Conservation (phyloP, 163 green algal species). For the Coccomyxa subellipsoidea region DNA sequence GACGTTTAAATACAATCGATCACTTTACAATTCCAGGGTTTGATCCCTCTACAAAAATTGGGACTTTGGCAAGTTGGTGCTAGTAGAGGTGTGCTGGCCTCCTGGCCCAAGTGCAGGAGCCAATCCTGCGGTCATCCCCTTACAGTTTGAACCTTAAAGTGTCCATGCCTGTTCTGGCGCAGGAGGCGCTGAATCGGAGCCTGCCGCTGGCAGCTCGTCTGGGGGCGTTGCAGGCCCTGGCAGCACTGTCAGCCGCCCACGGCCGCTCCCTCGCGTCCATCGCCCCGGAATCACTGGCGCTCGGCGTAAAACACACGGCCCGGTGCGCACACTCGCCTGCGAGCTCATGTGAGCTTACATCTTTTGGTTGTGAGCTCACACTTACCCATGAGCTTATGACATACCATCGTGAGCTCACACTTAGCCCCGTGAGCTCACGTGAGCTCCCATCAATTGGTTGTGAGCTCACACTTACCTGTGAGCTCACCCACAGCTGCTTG, state of each 20-base stretch:
- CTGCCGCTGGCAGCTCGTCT: constrained; percentile 14
- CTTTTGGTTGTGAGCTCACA: neutral
- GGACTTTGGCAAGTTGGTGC: too few species aligned
- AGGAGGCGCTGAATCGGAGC: neutral
- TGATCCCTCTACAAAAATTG: too few species aligned
- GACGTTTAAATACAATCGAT: too few species aligned
- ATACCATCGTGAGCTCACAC: neutral
- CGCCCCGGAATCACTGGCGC: constrained; percentile 43
- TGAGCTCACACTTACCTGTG: neutral
- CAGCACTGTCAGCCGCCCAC: constrained; percentile 44
- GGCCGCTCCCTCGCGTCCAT: constrained; percentile 51
- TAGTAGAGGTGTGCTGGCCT: too few species aligned
- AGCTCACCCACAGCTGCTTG: neutral
- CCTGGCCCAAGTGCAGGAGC: too few species aligned
- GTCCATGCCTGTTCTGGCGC: neutral
- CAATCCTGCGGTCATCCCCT: too few species aligned
- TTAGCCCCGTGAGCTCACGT: neutral
- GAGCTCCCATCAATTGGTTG: neutral
- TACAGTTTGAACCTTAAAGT: too few species aligned
- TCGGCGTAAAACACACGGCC: constrained; percentile 46
- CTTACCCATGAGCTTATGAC: neutral
- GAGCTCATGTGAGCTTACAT: neutral
- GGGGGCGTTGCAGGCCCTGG: constrained; percentile 57
- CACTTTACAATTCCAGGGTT: too few species aligned
- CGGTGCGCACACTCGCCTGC: neutral